Base-by-base conservation (phyloP, 1,284 basidiomycete species). In the Cystobasidium sp. region DNA sequence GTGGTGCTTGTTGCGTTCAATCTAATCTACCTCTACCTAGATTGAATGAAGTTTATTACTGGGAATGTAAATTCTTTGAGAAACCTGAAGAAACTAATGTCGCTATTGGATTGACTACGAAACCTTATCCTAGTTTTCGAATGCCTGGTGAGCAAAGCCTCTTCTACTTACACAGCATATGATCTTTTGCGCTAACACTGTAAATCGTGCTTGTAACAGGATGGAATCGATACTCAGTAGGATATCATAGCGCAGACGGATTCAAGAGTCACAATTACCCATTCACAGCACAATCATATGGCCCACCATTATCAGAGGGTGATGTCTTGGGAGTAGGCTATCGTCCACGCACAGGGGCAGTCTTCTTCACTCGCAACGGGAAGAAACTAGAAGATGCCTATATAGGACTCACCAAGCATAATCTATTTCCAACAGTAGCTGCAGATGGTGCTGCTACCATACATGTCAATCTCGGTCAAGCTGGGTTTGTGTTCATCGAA, bases 231-330 rank as follows among this genome's bases (percentile, higher is more conserved):
- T 90, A 91, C 82, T 98, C 95, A n/a, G 89, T 98, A 68, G 96
- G 93, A 66, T 99, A 97, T 83, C 94, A 96, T 80, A 95, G 94
- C 12, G 79, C 82, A 18, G 94, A 91, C 80, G 97, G 97, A 66
- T 96, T 97, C 85, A 97, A 97, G 83, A 94, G 92, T 31, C 91
- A 97, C 85, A 97, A 98, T 82, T 97, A 92, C 83, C 97, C 97
- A 0, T 99, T 99, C 83, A 92, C 93, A 12, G 86, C 92, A 0
- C 85, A 90, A 5, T 88, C 93, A 0, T 96, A 94, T 80, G 94
- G 95, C 3, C 89, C 93, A 1, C 83, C 87, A 0, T 86, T 98
- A 67, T 91, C 92, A 77, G 94, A 98, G 82, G 96, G 97, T 39
- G 94, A 97, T 81, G 92, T 96, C 0, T 86, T 97, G 41, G 94